These are phyloP conservation scores for Polychaeton citri DNA, from an alignment of 2,329 filamentous ascomycete genomes.

Conservation along the genomic window DNA sequence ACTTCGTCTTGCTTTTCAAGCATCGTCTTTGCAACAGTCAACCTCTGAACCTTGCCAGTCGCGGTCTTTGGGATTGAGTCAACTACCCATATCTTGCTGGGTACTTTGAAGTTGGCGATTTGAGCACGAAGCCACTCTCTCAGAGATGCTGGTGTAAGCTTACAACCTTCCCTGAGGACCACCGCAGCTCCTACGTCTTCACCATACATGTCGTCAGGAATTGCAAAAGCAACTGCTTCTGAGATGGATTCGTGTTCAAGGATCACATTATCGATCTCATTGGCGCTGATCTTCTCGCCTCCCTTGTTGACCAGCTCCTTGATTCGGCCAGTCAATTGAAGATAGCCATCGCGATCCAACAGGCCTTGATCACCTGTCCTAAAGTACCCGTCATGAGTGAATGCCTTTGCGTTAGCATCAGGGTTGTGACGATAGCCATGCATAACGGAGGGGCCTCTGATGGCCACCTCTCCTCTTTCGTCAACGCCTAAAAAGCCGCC, in stretches of 20 bases:
- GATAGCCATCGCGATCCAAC: constrained; percentile 65
- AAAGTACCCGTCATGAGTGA: constrained; percentile 68
- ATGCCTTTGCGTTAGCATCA: constrained; percentile 59
- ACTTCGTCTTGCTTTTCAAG: too few relatives aligned
- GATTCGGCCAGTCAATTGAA: constrained; percentile 80
- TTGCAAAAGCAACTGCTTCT: constrained; percentile 73
- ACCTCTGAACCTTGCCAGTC: too few relatives aligned
- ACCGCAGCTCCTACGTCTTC: constrained; percentile 70
- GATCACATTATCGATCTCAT: constrained; percentile 74
- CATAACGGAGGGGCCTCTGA: constrained; percentile 71
- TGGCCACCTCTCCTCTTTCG: constrained; percentile 57
- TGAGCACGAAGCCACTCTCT: constrained; percentile 55
- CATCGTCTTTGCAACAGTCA: too few relatives aligned
- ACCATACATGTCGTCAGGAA: constrained; percentile 70
- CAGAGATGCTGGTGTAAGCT: constrained; percentile 45
- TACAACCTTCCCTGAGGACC: constrained; percentile 53
- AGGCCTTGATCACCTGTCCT: constrained; percentile 78
- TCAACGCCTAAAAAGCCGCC: too few relatives aligned
- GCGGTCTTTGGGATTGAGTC: too few relatives aligned
- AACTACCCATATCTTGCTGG: constrained; percentile 76
- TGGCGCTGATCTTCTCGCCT: constrained; percentile 79
- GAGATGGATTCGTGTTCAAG: constrained; percentile 58
- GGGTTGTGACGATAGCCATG: constrained; percentile 76
- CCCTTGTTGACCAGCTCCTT: constrained; percentile 90
- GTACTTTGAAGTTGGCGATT: constrained; percentile 73